Base-by-base conservation (phyloP, 1,139 yeast species). In the Pichia sp. region DNA sequence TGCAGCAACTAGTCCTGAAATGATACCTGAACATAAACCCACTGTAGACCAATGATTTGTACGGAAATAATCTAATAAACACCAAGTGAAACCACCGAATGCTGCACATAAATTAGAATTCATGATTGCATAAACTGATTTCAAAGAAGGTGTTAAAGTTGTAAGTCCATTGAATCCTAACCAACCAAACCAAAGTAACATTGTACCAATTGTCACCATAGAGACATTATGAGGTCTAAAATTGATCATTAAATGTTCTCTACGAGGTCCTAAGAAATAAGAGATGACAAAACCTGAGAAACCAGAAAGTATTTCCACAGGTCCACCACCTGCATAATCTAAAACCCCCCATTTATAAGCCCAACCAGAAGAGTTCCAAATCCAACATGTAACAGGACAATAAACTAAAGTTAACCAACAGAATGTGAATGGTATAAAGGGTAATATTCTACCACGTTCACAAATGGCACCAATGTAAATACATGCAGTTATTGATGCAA, bases 311-410 rank as follows among this genome's bases (percentile, higher is more conserved):
- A 91, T 85, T 59, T 91, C 97, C 29, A 91, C 96, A 1, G 96
- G 95, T 0, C 97, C 97, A 36, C 96, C 96, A 27, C 98, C 98
- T 22, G 98, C 97, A 59, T 86, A 91, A 58, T 91, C 98, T 40
- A 88, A 67, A 1, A 81, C 97, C 15, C 95, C 96, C 73, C 95
- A 88, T 50, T 73, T 69, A 60, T 67, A 74, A 27, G 96, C 95
- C 97, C 97, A 91, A 29, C 97, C 97, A 31, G 79, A 78, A 1
- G 80, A 53, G 41, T 87, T 82, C 98, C 97, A 91, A 40, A 85
- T 77, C 96, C 97, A 88, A 62, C 77, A 84, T 5, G 91, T 93
- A 17, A 91, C 74, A 0, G 97, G 97, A 58, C 94, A 83, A 60
- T 88, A 91, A 13, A 87, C 97, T 6, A 85, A 53, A 1, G 98